A percentile compares a stretch with the other conserved stretches of the same genome.
Evolutionary conservation across 208 protist genomes (phyloP).

Genomic region (Wallacemonas sp.): DNA sequence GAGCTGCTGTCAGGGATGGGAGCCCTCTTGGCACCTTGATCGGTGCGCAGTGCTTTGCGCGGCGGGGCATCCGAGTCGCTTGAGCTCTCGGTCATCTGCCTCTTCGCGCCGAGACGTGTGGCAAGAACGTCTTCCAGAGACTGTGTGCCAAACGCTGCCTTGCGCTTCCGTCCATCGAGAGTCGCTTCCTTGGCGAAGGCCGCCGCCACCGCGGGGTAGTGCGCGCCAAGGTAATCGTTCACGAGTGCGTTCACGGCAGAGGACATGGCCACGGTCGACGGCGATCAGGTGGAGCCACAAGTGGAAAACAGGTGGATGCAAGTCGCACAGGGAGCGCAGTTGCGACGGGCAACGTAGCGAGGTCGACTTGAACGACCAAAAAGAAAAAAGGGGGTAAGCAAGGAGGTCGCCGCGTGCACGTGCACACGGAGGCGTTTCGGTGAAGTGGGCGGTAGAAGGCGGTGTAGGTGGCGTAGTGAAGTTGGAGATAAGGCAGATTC

Average conservation of each 20-base stretch:
- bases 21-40: slow-evolving; percentile 32
- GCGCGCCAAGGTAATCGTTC: slow-evolving; percentile 42
- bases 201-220: slow-evolving; percentile 31
- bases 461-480: too few species aligned
- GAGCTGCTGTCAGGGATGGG: slow-evolving; percentile 25
- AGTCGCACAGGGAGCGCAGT: too few species aligned
- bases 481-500: too few species aligned
- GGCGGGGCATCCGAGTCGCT: slow-evolving; percentile 15
- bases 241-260: slow-evolving; percentile 46
- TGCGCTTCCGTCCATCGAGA: not conserved
- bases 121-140: slow-evolving; percentile 6
- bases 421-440: too few species aligned
- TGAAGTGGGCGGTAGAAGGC: too few species aligned
- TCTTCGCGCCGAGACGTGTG: slow-evolving; percentile 5
- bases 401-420: too few species aligned
- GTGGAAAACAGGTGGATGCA: too few species aligned
- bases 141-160: slow-evolving; percentile 12
- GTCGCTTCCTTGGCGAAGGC: slow-evolving; percentile 37
- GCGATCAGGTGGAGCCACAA: too few species aligned
- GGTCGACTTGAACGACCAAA: too few species aligned
- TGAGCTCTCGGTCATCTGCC: slow-evolving; percentile 12
- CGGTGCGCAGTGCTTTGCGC: slow-evolving; percentile 8
- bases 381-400: too few species aligned
- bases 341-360: too few species aligned
- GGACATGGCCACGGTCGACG: slow-evolving; percentile 36